A percentile compares a stretch with the other conserved stretches of the same genome.
Conservation (phyloP, 306 rosid genomes). For the Hippophae gyantsensis region DNA sequence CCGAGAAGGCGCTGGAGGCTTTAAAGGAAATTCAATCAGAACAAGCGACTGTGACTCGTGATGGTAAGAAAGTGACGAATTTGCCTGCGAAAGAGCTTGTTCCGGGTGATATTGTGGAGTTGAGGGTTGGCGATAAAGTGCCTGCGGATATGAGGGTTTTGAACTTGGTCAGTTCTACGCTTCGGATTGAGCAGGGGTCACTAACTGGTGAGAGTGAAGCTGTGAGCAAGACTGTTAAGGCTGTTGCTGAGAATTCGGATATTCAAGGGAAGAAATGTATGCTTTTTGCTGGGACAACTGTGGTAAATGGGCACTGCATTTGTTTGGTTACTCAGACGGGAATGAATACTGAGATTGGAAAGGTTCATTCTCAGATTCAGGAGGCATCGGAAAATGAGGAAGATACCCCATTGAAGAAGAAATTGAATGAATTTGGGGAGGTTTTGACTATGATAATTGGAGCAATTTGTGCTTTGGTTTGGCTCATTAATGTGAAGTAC, state of each 20-base stretch:
- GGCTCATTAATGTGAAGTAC: conserved; percentile 46
- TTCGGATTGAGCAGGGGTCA: conserved; percentile 43
- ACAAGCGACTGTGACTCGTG: conserved; percentile 58
- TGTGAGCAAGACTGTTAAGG: conserved; percentile 36
- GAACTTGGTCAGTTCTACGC: conserved; percentile 33
- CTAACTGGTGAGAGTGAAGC: conserved; percentile 52
- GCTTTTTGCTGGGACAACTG: conserved; percentile 63
- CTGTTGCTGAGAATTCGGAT: conserved; percentile 30
- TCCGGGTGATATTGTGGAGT: conserved; percentile 56
- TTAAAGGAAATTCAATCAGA: conserved; percentile 88
- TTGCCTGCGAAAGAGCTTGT: conserved; percentile 72
- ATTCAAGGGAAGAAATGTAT: conserved; percentile 43
- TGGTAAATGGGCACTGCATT: conserved; percentile 62
- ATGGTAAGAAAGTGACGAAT: conserved; percentile 26
- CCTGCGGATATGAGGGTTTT: conserved; percentile 42
- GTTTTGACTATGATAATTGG: conserved; percentile 36
- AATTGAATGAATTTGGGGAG: conserved; percentile 43
- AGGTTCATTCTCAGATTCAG: conserved; percentile 70
- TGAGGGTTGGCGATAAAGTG: conserved; percentile 41
- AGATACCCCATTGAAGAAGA: conserved; percentile 79
- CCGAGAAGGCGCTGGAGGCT: conserved; percentile 90
- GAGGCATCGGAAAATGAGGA: conserved; percentile 53
- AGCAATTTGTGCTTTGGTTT: conserved; percentile 34
- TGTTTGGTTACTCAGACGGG: conserved; percentile 67
- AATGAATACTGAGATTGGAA: conserved; percentile 66